Base-by-base conservation (phyloP, 2,329 filamentous ascomycete species). In the Cladorrhinum sp. region DNA sequence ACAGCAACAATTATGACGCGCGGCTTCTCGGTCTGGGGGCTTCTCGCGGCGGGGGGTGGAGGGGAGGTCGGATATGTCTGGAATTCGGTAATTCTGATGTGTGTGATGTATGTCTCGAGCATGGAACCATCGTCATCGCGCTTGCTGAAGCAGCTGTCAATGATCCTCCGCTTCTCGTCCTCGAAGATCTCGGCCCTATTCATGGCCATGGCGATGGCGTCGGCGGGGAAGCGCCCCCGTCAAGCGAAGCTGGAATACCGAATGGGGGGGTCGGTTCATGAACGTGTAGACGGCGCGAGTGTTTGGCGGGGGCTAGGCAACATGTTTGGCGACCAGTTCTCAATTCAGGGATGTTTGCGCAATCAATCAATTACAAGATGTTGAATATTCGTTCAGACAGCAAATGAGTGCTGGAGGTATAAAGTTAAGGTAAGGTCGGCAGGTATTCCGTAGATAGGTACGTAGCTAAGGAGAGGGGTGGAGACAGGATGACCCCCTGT, bases 71-170 rank as follows among this genome's bases (percentile, higher is more conserved):
- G 92, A 75, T 93, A 88, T 46, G 85, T 83, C 60, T 88, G 87
- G 80, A 91, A 96, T 79, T 99, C 95, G 67, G 86, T 86, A 70
- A 99, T 92, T 71, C 89, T 86, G 69, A 98, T 93, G 73, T 99
- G 95, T 21, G 95, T 99, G 70, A 99, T 99, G 79, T 99, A 99
- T 33, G 92, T 97, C 78, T 99, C 95, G 67, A 87, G 80, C 68
- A 91, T 89, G 92, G 91, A 89, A 67, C 93, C 93, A 76, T 96
- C 91, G 48, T 86, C 82, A 73, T 98, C 95, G 71, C 88, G 88
- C 79, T 96, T 97, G 74, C 81, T 85, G 79, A 98, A 99, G 78
- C 93, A 97, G 76, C 91, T 96, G 65, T 96, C 90, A 66, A 96
- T 89, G 70, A 99, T 97, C 73, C 95, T 87, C 74, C 86, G 84